Evolutionary conservation across 164 flowering plant genomes (phyloP), one percentile per base, ranked within the genome.

Genomic region (Chimonanthus praecox): DNA sequence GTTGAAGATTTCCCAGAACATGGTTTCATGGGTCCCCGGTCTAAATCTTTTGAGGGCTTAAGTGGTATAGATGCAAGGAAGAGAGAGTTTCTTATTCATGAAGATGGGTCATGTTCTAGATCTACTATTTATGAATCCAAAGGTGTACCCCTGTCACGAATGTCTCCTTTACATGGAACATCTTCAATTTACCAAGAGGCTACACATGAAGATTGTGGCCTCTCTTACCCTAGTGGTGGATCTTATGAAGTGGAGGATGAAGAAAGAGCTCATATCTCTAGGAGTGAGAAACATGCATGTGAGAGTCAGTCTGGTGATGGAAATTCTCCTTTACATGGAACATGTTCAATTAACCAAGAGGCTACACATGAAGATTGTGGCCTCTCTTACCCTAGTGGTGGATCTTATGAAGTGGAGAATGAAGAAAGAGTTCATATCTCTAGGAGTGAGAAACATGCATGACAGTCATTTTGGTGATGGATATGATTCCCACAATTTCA

Each of bases 21-120:
- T 3, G 71, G 47, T 44, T 61, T 71, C 69, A 44, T 58, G n/a
- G 49, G 70, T 49, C 73, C 67, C 58, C 83, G 72, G 9, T 74
- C 82, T 10, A 87, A 90, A 77, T 90, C 97, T 74, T 81, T 76
- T 72, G 89, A 82, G 71, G 91, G 87, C 71, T 78, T 89, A 43
- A 78, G 68, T 75, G 76, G 65, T 72, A 72, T 86, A 63, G 76
- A 74, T 51, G 72, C 64, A 47, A 79, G 79, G 69, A 75, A 79
- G 70, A 76, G 71, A 72, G 87, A 79, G 21, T 71, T 60, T 43
- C 58, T 81, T 21, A 45, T 45, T 70, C 81, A 76, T 67, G 82
- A 80, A 64, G 77, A 60, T 67, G 77, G 67, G 61, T 61, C 48
- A 50, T 43, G 21, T 70, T 68, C 65, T 46, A 16, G 60, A 64